Evolutionary conservation across 148 eudicot genomes (phyloP).

Genomic region (Nyssa sinensis): DNA sequence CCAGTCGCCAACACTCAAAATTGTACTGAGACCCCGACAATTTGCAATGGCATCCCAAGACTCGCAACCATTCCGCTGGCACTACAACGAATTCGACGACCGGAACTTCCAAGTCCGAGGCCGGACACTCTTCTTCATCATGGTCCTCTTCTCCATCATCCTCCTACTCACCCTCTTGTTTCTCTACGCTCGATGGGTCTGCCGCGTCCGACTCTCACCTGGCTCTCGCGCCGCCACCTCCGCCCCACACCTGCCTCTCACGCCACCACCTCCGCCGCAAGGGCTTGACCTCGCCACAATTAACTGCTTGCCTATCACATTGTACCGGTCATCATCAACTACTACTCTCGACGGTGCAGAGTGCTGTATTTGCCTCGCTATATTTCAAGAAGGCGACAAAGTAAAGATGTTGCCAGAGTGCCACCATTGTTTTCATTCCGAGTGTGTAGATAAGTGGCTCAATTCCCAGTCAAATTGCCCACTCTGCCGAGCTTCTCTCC

Average conservation of each 20-base stretch:
- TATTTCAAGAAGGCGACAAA: slow-evolving; percentile 63
- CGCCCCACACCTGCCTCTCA: slow-evolving; percentile 15
- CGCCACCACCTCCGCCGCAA: slow-evolving; percentile 16
- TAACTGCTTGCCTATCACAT: slow-evolving; percentile 39
- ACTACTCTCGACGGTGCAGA: slow-evolving; percentile 38
- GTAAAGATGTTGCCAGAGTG: slow-evolving; percentile 65
- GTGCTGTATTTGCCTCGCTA: slow-evolving; percentile 71
- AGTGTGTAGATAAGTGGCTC: slow-evolving; percentile 78
- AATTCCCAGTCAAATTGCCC: slow-evolving; percentile 65
- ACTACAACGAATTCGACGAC: slow-evolving; percentile 63
- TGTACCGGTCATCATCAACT: slow-evolving; percentile 27
- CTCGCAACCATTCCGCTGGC: slow-evolving; percentile 60
- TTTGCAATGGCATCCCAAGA: slow-evolving; percentile 13
- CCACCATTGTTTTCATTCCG: slow-evolving; percentile 60
- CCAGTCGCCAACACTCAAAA: no score
- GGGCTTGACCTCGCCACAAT: slow-evolving; percentile 47
- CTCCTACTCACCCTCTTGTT: slow-evolving; percentile 47
- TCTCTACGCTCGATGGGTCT: slow-evolving; percentile 69
- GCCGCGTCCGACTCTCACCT: slow-evolving; percentile 37
- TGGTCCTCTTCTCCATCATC: slow-evolving; percentile 57
- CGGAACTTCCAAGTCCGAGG: slow-evolving; percentile 68
- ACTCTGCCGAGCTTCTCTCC: slow-evolving; percentile 58
- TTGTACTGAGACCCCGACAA: slow-evolving; percentile 23
- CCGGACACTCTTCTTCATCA: slow-evolving; percentile 58
- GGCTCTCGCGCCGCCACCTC: slow-evolving; percentile 10